Evolutionary conservation across 2,329 filamentous ascomycete genomes (phyloP), one percentile per base, ranked within the genome.

Genomic region (Fusarium domesticum): DNA sequence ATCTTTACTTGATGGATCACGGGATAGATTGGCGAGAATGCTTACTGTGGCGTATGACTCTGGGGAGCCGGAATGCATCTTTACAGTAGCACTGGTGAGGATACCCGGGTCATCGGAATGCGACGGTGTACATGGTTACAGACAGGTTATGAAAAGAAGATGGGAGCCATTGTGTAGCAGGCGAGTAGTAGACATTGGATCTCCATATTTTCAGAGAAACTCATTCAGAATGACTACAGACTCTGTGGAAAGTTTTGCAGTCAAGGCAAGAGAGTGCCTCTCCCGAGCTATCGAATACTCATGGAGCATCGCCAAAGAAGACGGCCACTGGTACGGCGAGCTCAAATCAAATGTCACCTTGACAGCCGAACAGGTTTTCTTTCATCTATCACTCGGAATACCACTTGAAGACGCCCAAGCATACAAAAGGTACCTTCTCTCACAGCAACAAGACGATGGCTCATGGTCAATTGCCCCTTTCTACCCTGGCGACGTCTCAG

Each of bases 391-490:
- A 3, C 17, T 47, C 12, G 45, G 40, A 6, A 14, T 32, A 2
- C 17, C 34, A 14, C 36, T 47, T 8, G 20, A 25, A 3, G 39
- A 47, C 18, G 19, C 17, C 5, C 33, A 41, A 12, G 14, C 38
- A 17, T 42, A 35, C 23, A 18, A 25, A 19, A 35, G 14, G 25
- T 47, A 40, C 11, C 28, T 47, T 12, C 18, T 47, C 11, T 35
- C 37, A 3, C 18, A 42, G 8, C 44, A 47, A 35, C 41, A 42
- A 12, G 18, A 25, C 14, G 44, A 47, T 37, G 44, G 44, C 6
- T 47, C 44, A 8, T 47, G 44, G 44, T 32, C 31, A 6, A 35
- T 47, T n/a, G 44, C 44, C 6, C 38, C 44, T 28, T 30, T 31
- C 2, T 37, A 41, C n/a, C 44, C 39, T 8, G 44, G 44, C 2